A percentile compares a stretch with the other conserved stretches of the same genome.
Evolutionary conservation across 345 rosid genomes (phyloP).

Genomic region (Populus alba): DNA sequence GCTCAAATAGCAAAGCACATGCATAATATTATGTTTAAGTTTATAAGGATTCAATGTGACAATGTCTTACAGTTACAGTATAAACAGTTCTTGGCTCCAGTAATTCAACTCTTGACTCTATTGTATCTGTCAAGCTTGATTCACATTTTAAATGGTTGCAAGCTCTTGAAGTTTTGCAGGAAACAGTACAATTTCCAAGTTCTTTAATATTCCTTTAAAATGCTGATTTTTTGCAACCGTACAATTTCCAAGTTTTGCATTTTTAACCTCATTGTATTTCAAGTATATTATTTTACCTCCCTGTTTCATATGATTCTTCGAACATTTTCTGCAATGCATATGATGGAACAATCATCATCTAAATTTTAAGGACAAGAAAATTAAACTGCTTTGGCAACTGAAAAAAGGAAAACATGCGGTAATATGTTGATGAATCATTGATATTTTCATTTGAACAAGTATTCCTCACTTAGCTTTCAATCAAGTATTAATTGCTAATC

Average conservation of each 20-base stretch:
- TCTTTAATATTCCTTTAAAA: background rate
- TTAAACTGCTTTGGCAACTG: background rate
- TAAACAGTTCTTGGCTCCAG: background rate
- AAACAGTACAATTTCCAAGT: background rate
- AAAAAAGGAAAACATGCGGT: background rate
- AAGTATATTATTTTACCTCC: no score
- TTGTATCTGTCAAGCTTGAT: background rate
- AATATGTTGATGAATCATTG: background rate
- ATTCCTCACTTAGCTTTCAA: background rate
- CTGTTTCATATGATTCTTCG: no score
- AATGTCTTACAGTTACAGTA: no score
- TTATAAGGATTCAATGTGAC: no score
- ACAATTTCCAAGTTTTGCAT: no score
- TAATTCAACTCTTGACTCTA: background rate
- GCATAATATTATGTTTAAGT: no score
- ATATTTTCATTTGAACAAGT: background rate
- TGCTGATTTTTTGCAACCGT: background rate
- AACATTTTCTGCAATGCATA: no score
- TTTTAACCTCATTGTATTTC: no score
- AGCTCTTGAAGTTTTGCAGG: background rate
- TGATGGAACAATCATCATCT: no score
- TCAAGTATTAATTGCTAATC: background rate
- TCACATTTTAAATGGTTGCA: background rate
- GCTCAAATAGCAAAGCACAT: no score
- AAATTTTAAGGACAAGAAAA: background rate